Base-by-base conservation (phyloP, 306 rosid genomes). In the Medicago ruthenica region DNA sequence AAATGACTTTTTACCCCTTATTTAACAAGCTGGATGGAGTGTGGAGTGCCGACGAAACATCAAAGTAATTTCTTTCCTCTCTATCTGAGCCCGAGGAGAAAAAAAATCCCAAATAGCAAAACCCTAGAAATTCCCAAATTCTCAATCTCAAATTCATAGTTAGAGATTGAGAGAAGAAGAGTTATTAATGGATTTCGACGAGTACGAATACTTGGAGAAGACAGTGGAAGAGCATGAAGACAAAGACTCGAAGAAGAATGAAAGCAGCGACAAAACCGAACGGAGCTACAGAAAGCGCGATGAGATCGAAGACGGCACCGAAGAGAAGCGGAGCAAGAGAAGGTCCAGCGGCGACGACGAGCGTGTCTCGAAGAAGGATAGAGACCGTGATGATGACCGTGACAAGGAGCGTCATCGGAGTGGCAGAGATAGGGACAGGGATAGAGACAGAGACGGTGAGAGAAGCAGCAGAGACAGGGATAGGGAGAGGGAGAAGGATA, bases 151-250 rank as follows among this genome's bases (percentile, higher is more conserved):
- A 67, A 20, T 27, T 58, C 55, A 15, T 55, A 78, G 60, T 48
- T 37, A 37, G 42, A 17, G 14, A 78, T 45, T 68, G 75, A 58
- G 73, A 48, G 24, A 40, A 50, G 21, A 9, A 60, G 44, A 17
- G 45, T 6, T 57, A 51, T 5, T 53, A 12, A 95, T 95, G 99
- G 99, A 92, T 27, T 95, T 95, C 80, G 98, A 92, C 85, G 98
- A 90, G 90, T 95, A 95, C 78, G 97, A 92, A 68, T 95, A 95
- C 83, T 82, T 95, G 91, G 98, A 95, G 87, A 91, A 92, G 86
- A 81, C 97, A 0, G 98, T 95, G 77, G 96, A 90, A 90, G 97
- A 89, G 67, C 83, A 45, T 47, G 93, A 89, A 7, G 92, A 87
- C 54, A 76, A 81, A 10, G 96, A 86, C 37, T 76, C 85, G 88